Conservation (phyloP, 495 filamentous ascomycete genomes). For the Gamarada debralockiae region DNA sequence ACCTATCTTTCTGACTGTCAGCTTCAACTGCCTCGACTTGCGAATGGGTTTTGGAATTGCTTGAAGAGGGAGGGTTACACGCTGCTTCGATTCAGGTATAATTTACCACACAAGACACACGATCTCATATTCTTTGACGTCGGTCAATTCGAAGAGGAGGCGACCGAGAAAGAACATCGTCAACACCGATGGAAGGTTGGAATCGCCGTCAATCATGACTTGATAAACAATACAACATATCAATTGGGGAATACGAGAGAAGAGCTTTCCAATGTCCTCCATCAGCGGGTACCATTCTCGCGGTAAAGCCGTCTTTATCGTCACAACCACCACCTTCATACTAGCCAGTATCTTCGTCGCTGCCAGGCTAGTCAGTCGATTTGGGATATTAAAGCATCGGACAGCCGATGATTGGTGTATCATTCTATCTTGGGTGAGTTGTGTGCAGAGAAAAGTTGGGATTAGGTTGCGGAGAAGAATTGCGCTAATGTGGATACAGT, state of each 20-base stretch:
- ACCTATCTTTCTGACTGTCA: too few species aligned
- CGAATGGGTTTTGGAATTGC: too few species aligned
- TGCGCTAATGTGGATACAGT: constrained; percentile 29
- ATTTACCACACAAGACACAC: too few species aligned
- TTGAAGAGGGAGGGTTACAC: too few species aligned
- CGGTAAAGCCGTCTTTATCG: constrained; percentile 64
- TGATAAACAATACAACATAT: background rate
- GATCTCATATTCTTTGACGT: too few species aligned
- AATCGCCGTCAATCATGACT: background rate
- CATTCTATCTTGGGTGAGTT: constrained; percentile 68
- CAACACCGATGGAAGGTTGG: background rate
- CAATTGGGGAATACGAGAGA: too few species aligned
- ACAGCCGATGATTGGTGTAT: constrained; percentile 82
- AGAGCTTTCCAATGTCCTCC: background rate
- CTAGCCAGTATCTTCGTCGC: constrained; percentile 68
- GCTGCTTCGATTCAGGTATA: too few species aligned
- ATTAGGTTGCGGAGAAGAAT: background rate
- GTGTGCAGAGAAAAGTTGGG: constrained; percentile 8
- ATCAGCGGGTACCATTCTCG: constrained; percentile 26
- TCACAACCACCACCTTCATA: constrained; percentile 65
- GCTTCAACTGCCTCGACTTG: too few species aligned
- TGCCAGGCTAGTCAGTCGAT: constrained; percentile 66
- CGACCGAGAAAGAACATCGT: too few species aligned
- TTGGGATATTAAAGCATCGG: constrained; percentile 65
- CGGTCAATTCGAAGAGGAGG: too few species aligned